Conservation (phyloP, 108 stramenopile genomes). For the Cyclotella distinguenda region DNA sequence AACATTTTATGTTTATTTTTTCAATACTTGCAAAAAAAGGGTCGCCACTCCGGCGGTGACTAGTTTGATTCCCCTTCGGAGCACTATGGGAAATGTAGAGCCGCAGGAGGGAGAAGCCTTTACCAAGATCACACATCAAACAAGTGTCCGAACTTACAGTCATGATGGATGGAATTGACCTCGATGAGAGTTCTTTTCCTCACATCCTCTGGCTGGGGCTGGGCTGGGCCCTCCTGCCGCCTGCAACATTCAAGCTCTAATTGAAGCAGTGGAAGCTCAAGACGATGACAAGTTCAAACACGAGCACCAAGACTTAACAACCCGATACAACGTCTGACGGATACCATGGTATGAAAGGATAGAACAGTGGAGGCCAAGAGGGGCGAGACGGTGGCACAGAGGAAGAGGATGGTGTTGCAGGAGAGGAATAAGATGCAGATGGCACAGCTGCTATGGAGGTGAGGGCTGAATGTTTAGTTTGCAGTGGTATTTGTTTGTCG, state of each 20-base stretch:
- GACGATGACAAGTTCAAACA: constrained; percentile 13
- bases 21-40: too few relatives aligned
- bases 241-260: constrained; percentile 27
- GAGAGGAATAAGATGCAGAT: too few relatives aligned
- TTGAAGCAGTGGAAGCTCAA: constrained; percentile 29
- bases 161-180: neutral
- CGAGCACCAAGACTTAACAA: constrained; percentile 5
- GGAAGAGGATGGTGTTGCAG: too few relatives aligned
- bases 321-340: too few relatives aligned
- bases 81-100: constrained; percentile 1
- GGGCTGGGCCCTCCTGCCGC: too few relatives aligned
- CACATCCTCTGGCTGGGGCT: constrained; percentile 19
- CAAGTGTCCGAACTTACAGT: constrained; percentile 1
- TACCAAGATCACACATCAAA: neutral
- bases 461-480: too few relatives aligned
- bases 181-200: constrained; percentile 10
- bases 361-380: too few relatives aligned
- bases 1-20: too few relatives aligned
- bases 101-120: constrained; percentile 3
- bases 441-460: too few relatives aligned
- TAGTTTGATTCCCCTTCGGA: neutral
- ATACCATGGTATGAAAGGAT: too few relatives aligned
- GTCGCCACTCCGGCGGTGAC: neutral
- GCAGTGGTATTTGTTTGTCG: too few relatives aligned
- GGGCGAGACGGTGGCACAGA: too few relatives aligned